phyloP scores from a whole-genome alignment of 495 filamentous ascomycete species.

The Tetracladium setigerum region DNA sequence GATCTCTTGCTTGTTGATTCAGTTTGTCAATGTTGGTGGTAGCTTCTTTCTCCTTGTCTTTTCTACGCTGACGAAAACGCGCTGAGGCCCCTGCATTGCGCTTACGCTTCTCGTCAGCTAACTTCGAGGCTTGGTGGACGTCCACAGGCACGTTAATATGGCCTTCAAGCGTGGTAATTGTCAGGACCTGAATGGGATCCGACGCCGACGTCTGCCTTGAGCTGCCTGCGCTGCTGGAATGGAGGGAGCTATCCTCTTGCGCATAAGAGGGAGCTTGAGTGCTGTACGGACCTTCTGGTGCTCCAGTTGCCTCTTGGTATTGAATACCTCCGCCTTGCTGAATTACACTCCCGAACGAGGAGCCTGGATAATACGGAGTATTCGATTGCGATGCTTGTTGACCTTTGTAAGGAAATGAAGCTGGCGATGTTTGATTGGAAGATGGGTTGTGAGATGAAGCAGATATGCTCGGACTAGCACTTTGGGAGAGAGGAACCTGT shows the following conservation, averaged over 20 bases:
- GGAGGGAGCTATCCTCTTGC: conserved; percentile 10
- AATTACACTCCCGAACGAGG: conserved; percentile 23
- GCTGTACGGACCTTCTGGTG: conserved; percentile 23
- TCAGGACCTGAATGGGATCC: conserved; percentile 21
- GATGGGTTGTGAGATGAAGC: conserved; percentile 40
- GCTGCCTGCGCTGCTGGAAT: conserved; percentile 16
- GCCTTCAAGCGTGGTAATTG: conserved; percentile 19
- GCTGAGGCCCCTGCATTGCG: conserved; percentile 91
- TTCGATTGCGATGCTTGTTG: conserved; percentile 13
- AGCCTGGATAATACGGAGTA: conserved; percentile 22
- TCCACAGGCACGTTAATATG: conserved; percentile 22
- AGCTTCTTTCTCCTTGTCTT: conserved; percentile 79
- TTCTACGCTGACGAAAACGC: conserved; percentile 79
- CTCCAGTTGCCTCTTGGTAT: conserved; percentile 18
- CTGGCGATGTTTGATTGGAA: conserved; percentile 40
- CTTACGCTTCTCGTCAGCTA: conserved; percentile 75
- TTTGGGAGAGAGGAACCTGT: conserved; percentile 36
- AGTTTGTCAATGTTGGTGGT: conserved; percentile 57
- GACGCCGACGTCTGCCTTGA: conserved; percentile 22
- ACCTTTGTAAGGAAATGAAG: conserved; percentile 15
- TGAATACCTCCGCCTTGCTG: conserved; percentile 19
- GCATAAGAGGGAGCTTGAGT: conserved; percentile 15
- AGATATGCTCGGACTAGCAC: conserved; percentile 47
- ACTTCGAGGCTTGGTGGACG: conserved; percentile 22
- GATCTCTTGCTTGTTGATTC: conserved; percentile 51